phyloP scores from a whole-genome alignment of 768 basidiomycete species.

The Tylopilus subfusipes region DNA sequence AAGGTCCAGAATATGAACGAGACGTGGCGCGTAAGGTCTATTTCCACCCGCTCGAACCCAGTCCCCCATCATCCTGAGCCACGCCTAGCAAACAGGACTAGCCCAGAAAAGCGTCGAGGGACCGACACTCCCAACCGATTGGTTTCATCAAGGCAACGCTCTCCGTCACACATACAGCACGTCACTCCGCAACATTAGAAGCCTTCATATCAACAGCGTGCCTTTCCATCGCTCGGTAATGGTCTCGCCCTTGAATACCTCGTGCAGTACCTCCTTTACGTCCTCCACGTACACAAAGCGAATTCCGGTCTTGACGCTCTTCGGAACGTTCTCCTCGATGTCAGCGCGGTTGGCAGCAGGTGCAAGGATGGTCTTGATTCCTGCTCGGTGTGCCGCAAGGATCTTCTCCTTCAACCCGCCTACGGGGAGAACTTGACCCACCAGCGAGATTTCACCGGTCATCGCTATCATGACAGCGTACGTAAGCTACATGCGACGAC shows the following conservation, averaged over 20 bases:
- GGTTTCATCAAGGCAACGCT: background rate
- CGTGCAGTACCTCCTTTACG: conserved; percentile 82
- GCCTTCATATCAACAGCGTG: conserved; percentile 38
- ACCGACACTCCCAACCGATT: background rate
- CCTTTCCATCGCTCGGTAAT: conserved; percentile 66
- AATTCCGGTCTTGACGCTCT: conserved; percentile 93
- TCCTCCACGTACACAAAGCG: conserved; percentile 94
- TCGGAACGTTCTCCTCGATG: conserved; percentile 96
- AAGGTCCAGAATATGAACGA: background rate
- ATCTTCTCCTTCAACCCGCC: conserved; percentile 97
- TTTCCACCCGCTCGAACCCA: background rate
- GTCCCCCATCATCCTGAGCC: background rate
- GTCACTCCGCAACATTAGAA: background rate
- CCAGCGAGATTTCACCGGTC: conserved; percentile 97
- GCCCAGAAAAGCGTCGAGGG: background rate
- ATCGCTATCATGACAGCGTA: conserved; percentile 56
- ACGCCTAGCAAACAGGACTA: background rate
- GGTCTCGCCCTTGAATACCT: conserved; percentile 71
- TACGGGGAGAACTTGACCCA: conserved; percentile 94
- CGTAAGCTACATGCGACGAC: background rate
- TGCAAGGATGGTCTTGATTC: conserved; percentile 87
- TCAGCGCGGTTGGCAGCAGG: conserved; percentile 88
- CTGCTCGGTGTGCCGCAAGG: conserved; percentile 93
- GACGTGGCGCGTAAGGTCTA: background rate
- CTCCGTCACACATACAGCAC: background rate